phyloP scores from a whole-genome alignment of 805 yeast genomes.

The Kuraishia hungarica region DNA sequence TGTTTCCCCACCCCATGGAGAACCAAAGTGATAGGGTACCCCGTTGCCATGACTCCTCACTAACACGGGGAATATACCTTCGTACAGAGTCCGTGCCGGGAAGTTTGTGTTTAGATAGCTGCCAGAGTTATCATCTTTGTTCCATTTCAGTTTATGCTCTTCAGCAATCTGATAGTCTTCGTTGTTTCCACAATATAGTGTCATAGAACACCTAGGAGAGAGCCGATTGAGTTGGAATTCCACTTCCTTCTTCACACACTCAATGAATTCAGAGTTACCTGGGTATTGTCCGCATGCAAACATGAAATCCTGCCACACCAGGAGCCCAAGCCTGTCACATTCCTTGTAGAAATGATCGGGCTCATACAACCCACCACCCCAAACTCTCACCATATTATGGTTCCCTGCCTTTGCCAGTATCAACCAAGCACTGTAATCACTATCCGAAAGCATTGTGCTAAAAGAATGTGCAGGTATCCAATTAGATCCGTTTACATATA shows the following conservation, averaged over 20 bases:
- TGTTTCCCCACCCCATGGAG: slow-evolving; percentile 36
- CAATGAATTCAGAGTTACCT: slow-evolving; percentile 21
- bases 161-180: slow-evolving; percentile 41
- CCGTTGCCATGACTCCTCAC: slow-evolving; percentile 16
- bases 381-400: slow-evolving; percentile 36
- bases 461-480: slow-evolving; percentile 44
- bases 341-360: slow-evolving; percentile 30
- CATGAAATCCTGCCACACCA: slow-evolving; percentile 52
- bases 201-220: slow-evolving; percentile 31
- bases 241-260: slow-evolving; percentile 28
- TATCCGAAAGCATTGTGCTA: slow-evolving; percentile 20
- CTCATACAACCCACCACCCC: slow-evolving; percentile 45
- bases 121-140: slow-evolving; percentile 17
- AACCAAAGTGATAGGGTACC: slow-evolving; percentile 36
- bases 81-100: slow-evolving; percentile 37
- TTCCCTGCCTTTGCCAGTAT: slow-evolving; percentile 26
- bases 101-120: slow-evolving; percentile 25
- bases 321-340: slow-evolving; percentile 33
- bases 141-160: slow-evolving; percentile 21
- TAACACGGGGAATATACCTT: slow-evolving; percentile 26
- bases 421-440: slow-evolving; percentile 30
- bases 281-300: slow-evolving; percentile 53
- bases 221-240: slow-evolving; percentile 30
- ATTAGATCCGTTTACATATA: slow-evolving; percentile 31
- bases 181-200: slow-evolving; percentile 35